These are phyloP conservation scores for Fusarium odoratissimum DNA, from an alignment of 2,329 filamentous ascomycete species.

Conservation along the genomic window DNA sequence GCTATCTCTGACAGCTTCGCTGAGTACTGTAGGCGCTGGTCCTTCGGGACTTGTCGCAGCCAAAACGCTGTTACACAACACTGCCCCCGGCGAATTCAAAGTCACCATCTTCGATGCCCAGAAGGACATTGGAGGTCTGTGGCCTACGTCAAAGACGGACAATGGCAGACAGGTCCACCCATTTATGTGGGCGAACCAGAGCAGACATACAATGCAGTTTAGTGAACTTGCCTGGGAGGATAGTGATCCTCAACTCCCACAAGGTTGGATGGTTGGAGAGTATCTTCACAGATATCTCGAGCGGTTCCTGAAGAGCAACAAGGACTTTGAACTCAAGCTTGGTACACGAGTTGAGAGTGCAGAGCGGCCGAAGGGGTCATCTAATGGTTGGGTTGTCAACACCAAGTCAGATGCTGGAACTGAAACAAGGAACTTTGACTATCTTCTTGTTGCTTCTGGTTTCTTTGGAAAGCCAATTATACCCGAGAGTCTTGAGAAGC, in stretches of 20 bases:
- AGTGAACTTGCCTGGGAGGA: slow-evolving; percentile 78
- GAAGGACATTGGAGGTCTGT: slow-evolving; percentile 78
- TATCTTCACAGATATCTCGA: slow-evolving; percentile 76
- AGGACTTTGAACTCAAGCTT: slow-evolving; percentile 59
- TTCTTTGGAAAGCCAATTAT: slow-evolving; percentile 75
- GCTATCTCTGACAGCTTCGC: background rate
- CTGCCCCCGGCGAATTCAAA: slow-evolving; percentile 65
- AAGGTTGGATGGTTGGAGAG: slow-evolving; percentile 79
- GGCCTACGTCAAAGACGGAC: slow-evolving; percentile 69
- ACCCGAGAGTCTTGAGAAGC: slow-evolving; percentile 56
- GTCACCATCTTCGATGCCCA: slow-evolving; percentile 78
- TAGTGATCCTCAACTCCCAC: slow-evolving; percentile 73
- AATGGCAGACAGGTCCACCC: slow-evolving; percentile 68
- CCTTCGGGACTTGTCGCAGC: slow-evolving; percentile 76
- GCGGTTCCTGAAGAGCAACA: slow-evolving; percentile 62
- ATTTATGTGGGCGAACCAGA: slow-evolving; percentile 79
- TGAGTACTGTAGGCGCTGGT: slow-evolving; percentile 66
- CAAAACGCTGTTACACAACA: slow-evolving; percentile 76
- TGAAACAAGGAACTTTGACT: slow-evolving; percentile 71
- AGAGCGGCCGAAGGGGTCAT: slow-evolving; percentile 49
- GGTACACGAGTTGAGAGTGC: slow-evolving; percentile 60
- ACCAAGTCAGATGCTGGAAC: slow-evolving; percentile 51
- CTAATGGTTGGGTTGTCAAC: slow-evolving; percentile 57
- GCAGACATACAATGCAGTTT: slow-evolving; percentile 78
- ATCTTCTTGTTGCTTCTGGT: slow-evolving; percentile 78